phyloP scores from a whole-genome alignment of 2,329 filamentous ascomycete species.

The Stachybotrys echinatus region DNA sequence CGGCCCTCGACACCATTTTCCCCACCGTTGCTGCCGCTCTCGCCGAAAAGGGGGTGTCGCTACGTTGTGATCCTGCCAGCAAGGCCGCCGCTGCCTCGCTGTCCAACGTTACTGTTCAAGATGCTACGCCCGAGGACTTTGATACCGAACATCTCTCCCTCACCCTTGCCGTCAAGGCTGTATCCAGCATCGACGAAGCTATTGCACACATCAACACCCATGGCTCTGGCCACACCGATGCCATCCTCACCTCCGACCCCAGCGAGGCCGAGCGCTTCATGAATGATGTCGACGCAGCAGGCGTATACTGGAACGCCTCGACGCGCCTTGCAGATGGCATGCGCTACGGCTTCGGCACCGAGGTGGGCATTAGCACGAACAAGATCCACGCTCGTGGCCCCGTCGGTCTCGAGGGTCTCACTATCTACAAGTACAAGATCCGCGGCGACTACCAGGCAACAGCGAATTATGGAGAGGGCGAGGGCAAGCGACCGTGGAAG shows the following conservation, averaged over 20 bases:
- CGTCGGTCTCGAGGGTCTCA: constrained; percentile 88
- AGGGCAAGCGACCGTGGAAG: constrained; percentile 53
- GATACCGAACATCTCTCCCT: constrained; percentile 86
- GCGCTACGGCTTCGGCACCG: constrained; percentile 95
- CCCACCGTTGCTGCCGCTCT: constrained; percentile 70
- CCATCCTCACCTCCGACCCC: constrained; percentile 69
- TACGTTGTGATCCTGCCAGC: constrained; percentile 71
- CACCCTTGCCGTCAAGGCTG: constrained; percentile 76
- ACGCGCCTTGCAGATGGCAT: constrained; percentile 94
- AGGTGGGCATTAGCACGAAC: constrained; percentile 97
- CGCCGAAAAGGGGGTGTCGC: constrained; percentile 67
- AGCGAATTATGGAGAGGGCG: constrained; percentile 63
- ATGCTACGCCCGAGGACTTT: constrained; percentile 67
- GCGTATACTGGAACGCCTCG: constrained; percentile 95
- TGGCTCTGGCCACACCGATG: constrained; percentile 91
- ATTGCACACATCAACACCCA: constrained; percentile 87
- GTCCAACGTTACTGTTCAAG: constrained; percentile 48
- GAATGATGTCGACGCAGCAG: constrained; percentile 78
- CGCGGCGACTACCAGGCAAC: constrained; percentile 80
- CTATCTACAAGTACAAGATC: constrained; percentile 96
- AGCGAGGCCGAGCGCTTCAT: constrained; percentile 76
- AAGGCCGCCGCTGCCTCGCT: constrained; percentile 55
- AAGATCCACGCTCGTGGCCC: constrained; percentile 95
- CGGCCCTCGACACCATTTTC: constrained; percentile 61
- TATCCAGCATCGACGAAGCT: constrained; percentile 63